A percentile compares a stretch with the other conserved stretches of the same genome.
These are phyloP conservation scores for Hemisphaericaspora lyxosophila DNA, from an alignment of 1,139 yeast genomes.

Conservation along the genomic window DNA sequence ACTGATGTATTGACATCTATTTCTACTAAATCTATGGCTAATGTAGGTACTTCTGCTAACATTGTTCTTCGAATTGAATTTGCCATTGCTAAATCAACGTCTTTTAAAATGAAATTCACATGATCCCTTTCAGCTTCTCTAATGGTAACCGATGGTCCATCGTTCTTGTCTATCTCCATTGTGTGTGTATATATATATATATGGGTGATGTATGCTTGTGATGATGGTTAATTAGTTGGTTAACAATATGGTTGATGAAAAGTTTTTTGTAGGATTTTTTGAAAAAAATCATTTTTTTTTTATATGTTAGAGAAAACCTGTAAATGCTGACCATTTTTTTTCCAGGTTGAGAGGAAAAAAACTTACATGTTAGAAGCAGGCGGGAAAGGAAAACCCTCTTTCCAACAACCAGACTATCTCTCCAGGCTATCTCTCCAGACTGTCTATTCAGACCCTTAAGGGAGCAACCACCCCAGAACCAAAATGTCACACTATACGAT, in stretches of 20 bases:
- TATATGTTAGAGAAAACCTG: slow-evolving; percentile 3
- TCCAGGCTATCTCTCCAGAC: too few relatives aligned
- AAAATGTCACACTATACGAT: slow-evolving; percentile 29
- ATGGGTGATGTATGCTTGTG: background rate
- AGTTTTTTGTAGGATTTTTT: too few relatives aligned
- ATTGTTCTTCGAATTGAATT: slow-evolving; percentile 89
- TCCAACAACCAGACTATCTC: too few relatives aligned
- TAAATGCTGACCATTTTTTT: background rate
- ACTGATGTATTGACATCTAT: slow-evolving; percentile 92
- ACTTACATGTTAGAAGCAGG: too few relatives aligned
- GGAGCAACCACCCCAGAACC: too few relatives aligned
- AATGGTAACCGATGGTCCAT: slow-evolving; percentile 80
- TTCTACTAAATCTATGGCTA: slow-evolving; percentile 95
- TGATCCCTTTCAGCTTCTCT: slow-evolving; percentile 81
- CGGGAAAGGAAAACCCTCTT: too few relatives aligned
- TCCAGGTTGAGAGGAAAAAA: too few relatives aligned
- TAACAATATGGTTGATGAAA: too few relatives aligned
- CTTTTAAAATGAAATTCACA: slow-evolving; percentile 85
- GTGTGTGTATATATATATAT: background rate
- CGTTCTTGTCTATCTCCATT: slow-evolving; percentile 43
- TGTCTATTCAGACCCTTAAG: too few relatives aligned
- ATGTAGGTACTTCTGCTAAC: slow-evolving; percentile 94
- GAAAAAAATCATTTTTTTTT: slow-evolving; percentile 3
- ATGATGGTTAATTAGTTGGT: too few relatives aligned
- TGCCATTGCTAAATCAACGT: slow-evolving; percentile 88